Evolutionary conservation across 2,329 filamentous ascomycete species (phyloP), one percentile per base, ranked within the genome.

Genomic region (Rhytidhysteron rufulum): DNA sequence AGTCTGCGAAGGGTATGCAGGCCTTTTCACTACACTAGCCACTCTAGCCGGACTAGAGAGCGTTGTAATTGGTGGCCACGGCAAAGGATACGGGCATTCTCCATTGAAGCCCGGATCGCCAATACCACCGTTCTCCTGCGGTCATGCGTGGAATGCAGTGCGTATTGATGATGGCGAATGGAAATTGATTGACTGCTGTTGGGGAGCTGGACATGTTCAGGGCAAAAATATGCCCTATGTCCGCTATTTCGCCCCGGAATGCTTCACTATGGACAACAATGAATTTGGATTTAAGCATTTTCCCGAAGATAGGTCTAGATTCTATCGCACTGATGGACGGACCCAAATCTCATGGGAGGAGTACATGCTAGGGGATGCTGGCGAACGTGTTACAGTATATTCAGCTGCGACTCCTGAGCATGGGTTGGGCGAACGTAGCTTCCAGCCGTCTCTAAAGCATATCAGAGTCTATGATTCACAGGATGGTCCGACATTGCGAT

Each of bases 121-220:
- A 0, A 62, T 85, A 0, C 90, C 90, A 2, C 75, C 80, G 0
- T 77, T 75, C 16, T 70, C 82, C 38, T 53, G 78, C 0, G 74
- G 79, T 1, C 91, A 97, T 64, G 91, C 93, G 0, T 96, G 93
- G 93, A 96, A 95, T 57, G 90, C 86, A 0, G 88, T 96, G 5
- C 78, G 81, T 37, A 88, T 97, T 43, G 91, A 97, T 54, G 79
- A 82, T 19, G 88, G 87, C 2, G 79, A 82, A 49, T 97, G 91
- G 91, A 95, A 96, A 66, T 76, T 97, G 1, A 69, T 97, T 35
- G 93, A 98, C 57, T 68, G 85, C 1, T 97, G 91, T 60, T 98
- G 93, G 93, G 93, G 93, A 29, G 88, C 91, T 0, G 91, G 91
- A 2, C 72, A 79, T 46, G 66, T 95, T 7, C 66, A 73, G 31